A percentile compares a stretch with the other conserved stretches of the same genome.
phyloP scores from a whole-genome alignment of 2,329 filamentous ascomycete species.

The Mariannaea sp. region DNA sequence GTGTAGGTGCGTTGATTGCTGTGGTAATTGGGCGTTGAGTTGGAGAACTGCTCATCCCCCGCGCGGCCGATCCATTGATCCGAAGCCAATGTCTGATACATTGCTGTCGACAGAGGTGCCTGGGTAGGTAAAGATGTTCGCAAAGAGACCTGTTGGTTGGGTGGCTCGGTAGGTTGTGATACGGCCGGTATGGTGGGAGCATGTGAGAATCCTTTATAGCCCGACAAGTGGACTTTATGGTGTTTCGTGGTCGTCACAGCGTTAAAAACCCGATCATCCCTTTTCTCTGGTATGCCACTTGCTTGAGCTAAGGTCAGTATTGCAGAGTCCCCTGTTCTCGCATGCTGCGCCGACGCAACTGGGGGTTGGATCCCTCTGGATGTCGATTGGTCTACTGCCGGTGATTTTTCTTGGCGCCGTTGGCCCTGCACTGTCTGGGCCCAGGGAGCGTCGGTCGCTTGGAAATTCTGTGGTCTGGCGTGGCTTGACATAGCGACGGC shows the following conservation, averaged over 20 bases:
- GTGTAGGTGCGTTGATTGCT: constrained; percentile 21
- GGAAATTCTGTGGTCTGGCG: constrained; percentile 41
- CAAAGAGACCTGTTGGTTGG: constrained; percentile 38
- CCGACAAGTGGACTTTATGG: constrained; percentile 27
- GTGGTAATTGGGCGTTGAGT: constrained; percentile 23
- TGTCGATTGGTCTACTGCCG: constrained; percentile 30
- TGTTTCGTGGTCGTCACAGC: constrained; percentile 11
- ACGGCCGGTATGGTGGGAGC: constrained; percentile 22
- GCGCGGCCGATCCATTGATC: constrained; percentile 33
- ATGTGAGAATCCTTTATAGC: constrained; percentile 44
- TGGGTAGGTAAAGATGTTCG: constrained; percentile 28
- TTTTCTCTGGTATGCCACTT: constrained; percentile 24
- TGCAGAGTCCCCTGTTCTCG: constrained; percentile 7
- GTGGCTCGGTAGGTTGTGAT: not conserved
- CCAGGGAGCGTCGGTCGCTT: constrained; percentile 33
- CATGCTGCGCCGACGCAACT: constrained; percentile 19
- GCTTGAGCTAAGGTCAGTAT: constrained; percentile 21
- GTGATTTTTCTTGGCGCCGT: constrained; percentile 40
- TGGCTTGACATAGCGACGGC: constrained; percentile 40
- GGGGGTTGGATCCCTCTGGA: constrained; percentile 25
- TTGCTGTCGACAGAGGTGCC: constrained; percentile 24
- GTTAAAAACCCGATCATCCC: constrained; percentile 29
- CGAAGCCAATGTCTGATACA: constrained; percentile 29
- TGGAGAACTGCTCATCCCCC: constrained; percentile 23
- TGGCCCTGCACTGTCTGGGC: constrained; percentile 44